A percentile compares a stretch with the other conserved stretches of the same genome.
Conservation (phyloP, 1,284 basidiomycete genomes). For the Austroboletus sp. region DNA sequence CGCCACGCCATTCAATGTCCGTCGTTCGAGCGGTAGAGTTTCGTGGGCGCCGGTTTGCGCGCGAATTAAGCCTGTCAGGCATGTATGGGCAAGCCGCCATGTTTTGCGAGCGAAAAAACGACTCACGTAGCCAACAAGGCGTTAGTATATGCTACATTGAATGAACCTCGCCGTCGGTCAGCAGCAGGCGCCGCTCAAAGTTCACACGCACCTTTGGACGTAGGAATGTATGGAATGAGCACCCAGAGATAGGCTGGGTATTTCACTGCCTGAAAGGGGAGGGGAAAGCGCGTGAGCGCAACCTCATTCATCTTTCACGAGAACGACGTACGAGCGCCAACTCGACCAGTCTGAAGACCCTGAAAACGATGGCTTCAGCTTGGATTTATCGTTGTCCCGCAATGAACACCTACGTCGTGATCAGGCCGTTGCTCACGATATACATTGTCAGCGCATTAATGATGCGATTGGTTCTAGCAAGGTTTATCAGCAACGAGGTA, state of each 20-base stretch:
- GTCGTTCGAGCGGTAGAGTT: neutral
- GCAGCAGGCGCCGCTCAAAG: neutral
- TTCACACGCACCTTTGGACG: neutral
- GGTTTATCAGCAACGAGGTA: neutral
- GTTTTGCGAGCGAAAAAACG: neutral
- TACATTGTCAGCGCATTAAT: slow-evolving; percentile 1
- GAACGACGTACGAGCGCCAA: neutral
- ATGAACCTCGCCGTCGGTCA: neutral
- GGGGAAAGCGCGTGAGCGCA: no score
- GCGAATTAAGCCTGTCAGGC: neutral
- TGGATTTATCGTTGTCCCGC: neutral
- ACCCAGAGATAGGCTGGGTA: neutral
- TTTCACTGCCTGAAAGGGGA: neutral
- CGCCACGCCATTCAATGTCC: neutral
- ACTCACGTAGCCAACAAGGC: neutral
- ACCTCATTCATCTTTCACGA: neutral
- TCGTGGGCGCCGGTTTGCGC: neutral
- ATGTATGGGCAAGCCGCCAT: no score
- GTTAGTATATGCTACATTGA: neutral
- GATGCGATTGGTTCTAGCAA: neutral
- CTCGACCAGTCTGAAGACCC: neutral
- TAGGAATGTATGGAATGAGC: slow-evolving; percentile 1
- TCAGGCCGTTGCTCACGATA: slow-evolving; percentile 1
- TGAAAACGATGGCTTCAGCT: neutral
- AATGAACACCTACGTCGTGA: neutral